Evolutionary conservation across 495 filamentous ascomycete species (phyloP).

Genomic region (Barbatosphaeria neglecta): DNA sequence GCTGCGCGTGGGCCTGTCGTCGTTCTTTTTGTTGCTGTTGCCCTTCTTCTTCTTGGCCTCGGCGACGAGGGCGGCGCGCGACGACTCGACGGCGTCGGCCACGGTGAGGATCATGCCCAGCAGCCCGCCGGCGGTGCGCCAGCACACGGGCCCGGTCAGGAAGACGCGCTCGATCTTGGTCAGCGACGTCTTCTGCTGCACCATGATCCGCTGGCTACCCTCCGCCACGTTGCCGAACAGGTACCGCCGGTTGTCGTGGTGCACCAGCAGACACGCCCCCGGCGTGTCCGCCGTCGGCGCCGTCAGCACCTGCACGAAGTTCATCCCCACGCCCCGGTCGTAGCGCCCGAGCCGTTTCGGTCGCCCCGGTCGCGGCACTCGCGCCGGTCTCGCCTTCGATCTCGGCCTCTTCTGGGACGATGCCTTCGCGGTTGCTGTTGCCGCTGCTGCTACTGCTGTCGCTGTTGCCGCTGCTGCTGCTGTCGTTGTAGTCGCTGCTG

Average conservation of each 20-base stretch:
- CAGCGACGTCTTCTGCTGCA: conserved; percentile 50
- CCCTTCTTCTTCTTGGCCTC: conserved; percentile 17
- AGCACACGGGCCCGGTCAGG: conserved; percentile 63
- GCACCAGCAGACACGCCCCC: conserved; percentile 62
- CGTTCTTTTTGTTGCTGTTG: conserved; percentile 12
- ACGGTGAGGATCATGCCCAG: conserved; percentile 73
- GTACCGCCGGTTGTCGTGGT: conserved; percentile 73
- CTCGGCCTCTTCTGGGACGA: too few species aligned
- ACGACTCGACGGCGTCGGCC: conserved; percentile 46
- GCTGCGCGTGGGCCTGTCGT: conserved; percentile 7
- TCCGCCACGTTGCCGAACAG: conserved; percentile 78
- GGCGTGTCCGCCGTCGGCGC: conserved; percentile 86
- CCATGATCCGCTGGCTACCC: conserved; percentile 68
- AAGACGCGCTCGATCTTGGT: conserved; percentile 61
- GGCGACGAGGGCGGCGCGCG: conserved; percentile 11
- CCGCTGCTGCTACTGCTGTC: too few species aligned
- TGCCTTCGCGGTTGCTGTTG: too few species aligned
- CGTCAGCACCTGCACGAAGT: conserved; percentile 56
- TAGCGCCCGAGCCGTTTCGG: conserved; percentile 1
- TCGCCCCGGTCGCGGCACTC: not conserved
- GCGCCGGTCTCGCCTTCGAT: not conserved
- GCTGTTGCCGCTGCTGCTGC: too few species aligned
- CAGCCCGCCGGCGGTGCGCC: conserved; percentile 67
- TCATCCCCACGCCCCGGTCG: too few species aligned
- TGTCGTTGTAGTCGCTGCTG: too few species aligned